A percentile compares a stretch with the other conserved stretches of the same genome.
Evolutionary conservation across 1,284 basidiomycete genomes (phyloP).

Genomic region (Leccinum pallidistipes): DNA sequence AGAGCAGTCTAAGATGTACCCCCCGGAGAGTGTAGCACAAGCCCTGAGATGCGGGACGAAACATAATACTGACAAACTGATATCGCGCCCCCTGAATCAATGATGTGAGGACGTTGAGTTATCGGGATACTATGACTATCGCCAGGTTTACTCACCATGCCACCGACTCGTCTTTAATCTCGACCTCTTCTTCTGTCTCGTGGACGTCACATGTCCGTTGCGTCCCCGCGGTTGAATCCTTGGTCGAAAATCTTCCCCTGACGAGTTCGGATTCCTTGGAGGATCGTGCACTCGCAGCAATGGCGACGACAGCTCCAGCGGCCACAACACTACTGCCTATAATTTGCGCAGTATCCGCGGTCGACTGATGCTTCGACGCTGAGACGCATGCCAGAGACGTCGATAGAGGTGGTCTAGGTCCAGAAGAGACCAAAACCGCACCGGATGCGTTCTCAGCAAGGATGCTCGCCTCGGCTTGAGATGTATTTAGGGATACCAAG

Average conservation of each 20-base stretch:
- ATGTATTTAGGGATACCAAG: background rate
- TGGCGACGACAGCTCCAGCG: background rate
- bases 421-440: background rate
- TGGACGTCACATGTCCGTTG: background rate
- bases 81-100: slow-evolving; percentile 5
- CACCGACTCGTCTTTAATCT: background rate
- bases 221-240: background rate
- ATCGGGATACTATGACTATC: background rate
- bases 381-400: background rate
- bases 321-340: background rate
- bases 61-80: background rate
- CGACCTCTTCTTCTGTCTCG: background rate
- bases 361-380: background rate
- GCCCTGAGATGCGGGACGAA: background rate
- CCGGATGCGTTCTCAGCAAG: background rate
- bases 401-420: background rate
- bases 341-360: background rate
- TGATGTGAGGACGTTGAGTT: background rate
- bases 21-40: background rate
- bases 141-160: slow-evolving; percentile 8
- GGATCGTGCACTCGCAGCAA: background rate
- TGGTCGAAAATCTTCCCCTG: background rate
- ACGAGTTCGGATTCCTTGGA: background rate
- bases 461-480: background rate
- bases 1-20: background rate